These are phyloP conservation scores for Cenchrus americanus DNA, from an alignment of 176 grass and related monocot genomes.

Conservation along the genomic window DNA sequence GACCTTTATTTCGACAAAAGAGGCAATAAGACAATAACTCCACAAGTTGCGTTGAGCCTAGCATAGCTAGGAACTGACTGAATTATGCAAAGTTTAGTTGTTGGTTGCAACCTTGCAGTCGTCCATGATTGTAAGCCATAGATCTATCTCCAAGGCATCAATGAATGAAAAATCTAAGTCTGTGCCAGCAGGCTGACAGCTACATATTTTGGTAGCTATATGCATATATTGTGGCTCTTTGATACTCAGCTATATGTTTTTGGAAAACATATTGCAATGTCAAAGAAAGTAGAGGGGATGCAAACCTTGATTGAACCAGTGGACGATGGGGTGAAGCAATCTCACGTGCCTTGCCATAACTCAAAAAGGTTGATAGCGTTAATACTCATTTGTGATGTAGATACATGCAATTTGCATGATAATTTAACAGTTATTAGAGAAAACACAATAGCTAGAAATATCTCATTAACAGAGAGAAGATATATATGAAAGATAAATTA, in stretches of 20 bases:
- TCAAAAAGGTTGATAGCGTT: constrained; percentile 34
- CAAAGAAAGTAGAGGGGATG: constrained; percentile 33
- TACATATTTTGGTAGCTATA: background rate
- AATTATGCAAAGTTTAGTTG: background rate
- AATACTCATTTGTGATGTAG: constrained; percentile 13
- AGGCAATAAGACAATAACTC: background rate
- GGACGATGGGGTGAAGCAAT: constrained; percentile 35
- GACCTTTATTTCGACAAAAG: background rate
- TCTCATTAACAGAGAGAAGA: background rate
- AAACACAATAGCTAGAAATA: background rate
- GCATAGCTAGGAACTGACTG: background rate
- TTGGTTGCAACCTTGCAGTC: constrained; percentile 12
- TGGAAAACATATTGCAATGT: constrained; percentile 15
- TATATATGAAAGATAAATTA: background rate
- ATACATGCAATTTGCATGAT: background rate
- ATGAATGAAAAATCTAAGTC: background rate
- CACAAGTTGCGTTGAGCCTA: constrained; percentile 23
- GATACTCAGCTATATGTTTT: background rate
- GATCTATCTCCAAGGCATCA: background rate
- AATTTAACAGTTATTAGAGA: background rate
- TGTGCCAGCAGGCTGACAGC: constrained; percentile 2
- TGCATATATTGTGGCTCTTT: background rate
- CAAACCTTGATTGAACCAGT: constrained; percentile 19
- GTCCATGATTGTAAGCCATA: background rate
- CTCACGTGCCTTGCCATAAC: constrained; percentile 43